Evolutionary conservation across 2,329 filamentous ascomycete species (phyloP).

Genomic region (Fusarium tuaranense): DNA sequence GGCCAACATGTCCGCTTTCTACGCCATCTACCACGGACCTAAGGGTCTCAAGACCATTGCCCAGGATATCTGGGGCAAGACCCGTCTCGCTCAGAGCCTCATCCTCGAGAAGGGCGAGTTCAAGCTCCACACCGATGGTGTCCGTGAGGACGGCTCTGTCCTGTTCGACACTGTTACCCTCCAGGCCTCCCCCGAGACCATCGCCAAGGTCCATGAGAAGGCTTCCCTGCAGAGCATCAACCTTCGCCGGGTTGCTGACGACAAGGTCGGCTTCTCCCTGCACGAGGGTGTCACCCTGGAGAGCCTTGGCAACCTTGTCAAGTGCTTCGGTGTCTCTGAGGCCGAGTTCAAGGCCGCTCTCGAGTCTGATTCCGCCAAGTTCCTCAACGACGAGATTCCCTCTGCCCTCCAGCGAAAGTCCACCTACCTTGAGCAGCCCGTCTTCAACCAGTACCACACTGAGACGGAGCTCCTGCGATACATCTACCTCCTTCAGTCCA

Average conservation of each 20-base stretch:
- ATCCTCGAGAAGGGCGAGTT: constrained; percentile 65
- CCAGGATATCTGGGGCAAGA: constrained; percentile 76
- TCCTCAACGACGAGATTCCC: constrained; percentile 59
- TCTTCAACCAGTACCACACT: constrained; percentile 95
- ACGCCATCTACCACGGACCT: constrained; percentile 93
- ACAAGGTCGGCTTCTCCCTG: constrained; percentile 49
- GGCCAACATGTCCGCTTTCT: constrained; percentile 96
- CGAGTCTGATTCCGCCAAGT: constrained; percentile 49
- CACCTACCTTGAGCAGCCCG: constrained; percentile 84
- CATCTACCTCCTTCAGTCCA: constrained; percentile 92
- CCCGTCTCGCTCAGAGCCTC: constrained; percentile 72
- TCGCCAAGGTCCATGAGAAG: constrained; percentile 40
- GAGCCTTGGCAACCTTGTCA: constrained; percentile 39
- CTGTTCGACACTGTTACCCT: constrained; percentile 87
- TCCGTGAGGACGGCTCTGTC: constrained; percentile 66
- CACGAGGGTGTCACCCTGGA: constrained; percentile 44
- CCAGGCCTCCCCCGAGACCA: constrained; percentile 52
- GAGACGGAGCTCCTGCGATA: constrained; percentile 95
- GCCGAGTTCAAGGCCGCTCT: constrained; percentile 41
- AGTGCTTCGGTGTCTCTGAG: constrained; percentile 42
- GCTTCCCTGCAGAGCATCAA: constrained; percentile 39
- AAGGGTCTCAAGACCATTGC: constrained; percentile 86
- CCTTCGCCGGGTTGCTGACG: constrained; percentile 45
- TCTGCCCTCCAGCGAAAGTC: constrained; percentile 77
- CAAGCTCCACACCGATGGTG: constrained; percentile 69